phyloP scores from a whole-genome alignment of 345 rosid species.

The Acer campestre region DNA sequence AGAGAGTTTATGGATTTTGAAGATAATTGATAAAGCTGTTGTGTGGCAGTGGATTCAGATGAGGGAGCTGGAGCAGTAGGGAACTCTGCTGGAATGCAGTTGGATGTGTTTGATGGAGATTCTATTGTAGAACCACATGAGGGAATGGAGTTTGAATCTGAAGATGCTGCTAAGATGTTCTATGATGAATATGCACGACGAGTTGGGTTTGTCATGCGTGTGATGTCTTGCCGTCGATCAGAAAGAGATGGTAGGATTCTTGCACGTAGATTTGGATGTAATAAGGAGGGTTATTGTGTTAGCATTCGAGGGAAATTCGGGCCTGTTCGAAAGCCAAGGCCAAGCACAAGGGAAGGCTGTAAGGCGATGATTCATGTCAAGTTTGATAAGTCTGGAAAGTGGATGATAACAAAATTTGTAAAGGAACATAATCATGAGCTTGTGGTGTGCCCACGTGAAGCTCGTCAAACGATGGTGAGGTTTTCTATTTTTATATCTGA shows the following conservation, averaged over 20 bases:
- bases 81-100: constrained; percentile 40
- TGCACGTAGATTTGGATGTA: constrained; percentile 90
- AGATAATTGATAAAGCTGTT: constrained; percentile 11
- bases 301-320: constrained; percentile 77
- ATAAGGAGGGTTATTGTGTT: constrained; percentile 89
- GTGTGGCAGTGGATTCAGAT: constrained; percentile 55
- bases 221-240: constrained; percentile 92
- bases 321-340: constrained; percentile 67
- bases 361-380: constrained; percentile 91
- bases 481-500: constrained; percentile 8
- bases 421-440: constrained; percentile 92
- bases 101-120: constrained; percentile 34
- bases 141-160: constrained; percentile 88
- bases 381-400: constrained; percentile 69
- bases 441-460: constrained; percentile 69
- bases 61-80: constrained; percentile 41
- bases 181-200: constrained; percentile 81
- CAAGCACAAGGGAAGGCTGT: constrained; percentile 88
- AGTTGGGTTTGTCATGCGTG: constrained; percentile 91
- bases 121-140: constrained; percentile 60
- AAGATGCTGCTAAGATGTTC: constrained; percentile 83
- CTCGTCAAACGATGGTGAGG: constrained; percentile 81
- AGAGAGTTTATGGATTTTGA: neutral
- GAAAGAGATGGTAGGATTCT: constrained; percentile 89
- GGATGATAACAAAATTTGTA: constrained; percentile 83